Conservation (phyloP, 2,329 filamentous ascomycete genomes). For the Penicillium sp. region DNA sequence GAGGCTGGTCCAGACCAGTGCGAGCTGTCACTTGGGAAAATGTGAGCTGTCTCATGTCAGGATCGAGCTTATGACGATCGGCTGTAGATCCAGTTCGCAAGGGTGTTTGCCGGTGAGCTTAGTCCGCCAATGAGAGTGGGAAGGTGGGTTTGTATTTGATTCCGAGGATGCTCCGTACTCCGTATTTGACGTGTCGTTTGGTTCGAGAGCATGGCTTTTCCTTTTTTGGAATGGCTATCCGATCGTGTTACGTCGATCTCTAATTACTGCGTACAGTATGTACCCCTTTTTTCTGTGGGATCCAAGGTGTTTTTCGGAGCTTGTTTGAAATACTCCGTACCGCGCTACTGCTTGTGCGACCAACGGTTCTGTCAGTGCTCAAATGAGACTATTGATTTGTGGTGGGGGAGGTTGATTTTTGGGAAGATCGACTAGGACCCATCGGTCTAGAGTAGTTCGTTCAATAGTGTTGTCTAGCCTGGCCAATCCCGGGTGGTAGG, state of each 20-base stretch:
- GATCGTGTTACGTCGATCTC: too few relatives aligned
- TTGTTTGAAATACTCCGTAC: not conserved
- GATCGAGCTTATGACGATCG: slow-evolving; percentile 14
- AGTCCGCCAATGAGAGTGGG: not conserved
- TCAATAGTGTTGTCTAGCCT: slow-evolving; percentile 18
- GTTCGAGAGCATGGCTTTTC: too few relatives aligned
- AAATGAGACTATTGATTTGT: slow-evolving; percentile 19
- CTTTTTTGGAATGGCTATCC: too few relatives aligned
- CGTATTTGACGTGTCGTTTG: too few relatives aligned
- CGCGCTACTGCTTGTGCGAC: not conserved
- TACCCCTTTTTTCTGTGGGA: not conserved
- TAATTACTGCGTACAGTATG: too few relatives aligned
- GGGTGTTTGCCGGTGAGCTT: slow-evolving; percentile 6
- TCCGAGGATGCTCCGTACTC: too few relatives aligned
- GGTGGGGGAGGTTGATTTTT: not conserved
- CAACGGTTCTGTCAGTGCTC: slow-evolving; percentile 2
- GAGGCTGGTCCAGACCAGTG: not conserved
- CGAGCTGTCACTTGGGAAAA: slow-evolving; percentile 13
- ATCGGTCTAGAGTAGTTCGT: slow-evolving; percentile 11
- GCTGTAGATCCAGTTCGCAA: slow-evolving; percentile 13
- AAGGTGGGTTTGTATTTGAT: too few relatives aligned
- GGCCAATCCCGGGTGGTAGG: slow-evolving; percentile 4
- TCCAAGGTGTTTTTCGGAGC: too few relatives aligned
- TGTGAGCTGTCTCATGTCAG: slow-evolving; percentile 26
- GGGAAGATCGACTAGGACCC: slow-evolving; percentile 16